Evolutionary conservation across 495 filamentous ascomycete species (phyloP).

Genomic region (Parathielavia appendiculata): DNA sequence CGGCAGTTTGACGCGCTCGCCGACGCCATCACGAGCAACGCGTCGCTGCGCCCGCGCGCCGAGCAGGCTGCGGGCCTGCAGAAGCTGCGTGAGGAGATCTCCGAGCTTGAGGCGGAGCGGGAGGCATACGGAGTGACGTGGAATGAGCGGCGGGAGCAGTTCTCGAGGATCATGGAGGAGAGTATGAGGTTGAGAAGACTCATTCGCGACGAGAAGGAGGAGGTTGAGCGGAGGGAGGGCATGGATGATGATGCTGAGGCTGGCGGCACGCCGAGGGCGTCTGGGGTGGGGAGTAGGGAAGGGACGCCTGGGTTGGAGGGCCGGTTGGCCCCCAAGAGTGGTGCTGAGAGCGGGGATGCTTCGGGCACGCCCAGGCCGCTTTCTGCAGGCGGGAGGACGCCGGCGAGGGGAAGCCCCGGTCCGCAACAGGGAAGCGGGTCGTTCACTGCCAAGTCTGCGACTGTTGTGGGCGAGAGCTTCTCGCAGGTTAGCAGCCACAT

Average conservation of each 20-base stretch:
- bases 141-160: constrained; percentile 80
- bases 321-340: constrained; percentile 32
- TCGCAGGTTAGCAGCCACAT: constrained; percentile 40
- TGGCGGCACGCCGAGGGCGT: constrained; percentile 36
- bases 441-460: constrained; percentile 37
- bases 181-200: constrained; percentile 75
- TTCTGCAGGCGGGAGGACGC: constrained; percentile 56
- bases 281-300: constrained; percentile 34
- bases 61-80: constrained; percentile 74
- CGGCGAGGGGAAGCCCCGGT: constrained; percentile 51
- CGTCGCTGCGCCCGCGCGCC: constrained; percentile 69
- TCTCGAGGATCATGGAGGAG: constrained; percentile 86
- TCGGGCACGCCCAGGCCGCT: constrained; percentile 45
- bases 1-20: constrained; percentile 82
- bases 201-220: constrained; percentile 95
- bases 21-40: constrained; percentile 81
- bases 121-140: constrained; percentile 76
- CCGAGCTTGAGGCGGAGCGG: constrained; percentile 78
- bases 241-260: constrained; percentile 73
- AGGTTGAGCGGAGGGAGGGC: constrained; percentile 66
- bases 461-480: constrained; percentile 41
- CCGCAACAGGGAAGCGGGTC: constrained; percentile 28
- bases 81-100: constrained; percentile 82
- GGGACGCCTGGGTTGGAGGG: constrained; percentile 39
- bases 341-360: constrained; percentile 37